Conservation (phyloP, 495 filamentous ascomycete species). For the Trichoderma reesei region DNA sequence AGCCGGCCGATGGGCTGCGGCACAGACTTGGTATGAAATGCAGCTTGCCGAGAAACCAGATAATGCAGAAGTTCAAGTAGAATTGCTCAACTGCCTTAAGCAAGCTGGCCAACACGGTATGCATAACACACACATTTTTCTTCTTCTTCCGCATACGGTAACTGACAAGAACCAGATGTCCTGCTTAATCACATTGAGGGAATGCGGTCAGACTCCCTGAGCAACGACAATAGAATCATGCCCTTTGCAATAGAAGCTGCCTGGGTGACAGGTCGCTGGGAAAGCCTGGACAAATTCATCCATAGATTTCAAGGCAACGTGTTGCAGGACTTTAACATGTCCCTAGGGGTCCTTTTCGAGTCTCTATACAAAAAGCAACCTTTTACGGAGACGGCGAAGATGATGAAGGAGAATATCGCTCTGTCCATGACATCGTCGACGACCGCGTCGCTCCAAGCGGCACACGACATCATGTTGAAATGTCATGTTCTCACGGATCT, state of each 20-base stretch:
- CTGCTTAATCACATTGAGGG: slow-evolving; percentile 76
- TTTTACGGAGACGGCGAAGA: slow-evolving; percentile 51
- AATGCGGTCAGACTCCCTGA: slow-evolving; percentile 43
- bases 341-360: slow-evolving; percentile 44
- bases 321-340: slow-evolving; percentile 73
- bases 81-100: slow-evolving; percentile 80
- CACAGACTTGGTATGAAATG: slow-evolving; percentile 95
- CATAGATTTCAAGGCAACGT: slow-evolving; percentile 34
- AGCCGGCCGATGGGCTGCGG: slow-evolving; percentile 93
- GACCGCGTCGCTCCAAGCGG: slow-evolving; percentile 68
- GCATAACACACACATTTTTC: slow-evolving; percentile 11
- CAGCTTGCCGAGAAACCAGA: slow-evolving; percentile 68
- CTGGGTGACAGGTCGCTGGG: slow-evolving; percentile 80
- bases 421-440: slow-evolving; percentile 61
- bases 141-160: not conserved
- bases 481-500: slow-evolving; percentile 82
- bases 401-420: slow-evolving; percentile 59
- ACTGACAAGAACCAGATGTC: slow-evolving; percentile 48
- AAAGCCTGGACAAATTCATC: slow-evolving; percentile 61
- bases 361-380: slow-evolving; percentile 51
- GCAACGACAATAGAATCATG: slow-evolving; percentile 48
- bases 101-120: slow-evolving; percentile 85
- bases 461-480: slow-evolving; percentile 70
- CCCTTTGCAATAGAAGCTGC: slow-evolving; percentile 82
- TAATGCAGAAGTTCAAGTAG: slow-evolving; percentile 65